phyloP scores from a whole-genome alignment of 1,139 yeast species.

The Pneumocystis wakefieldiae region DNA sequence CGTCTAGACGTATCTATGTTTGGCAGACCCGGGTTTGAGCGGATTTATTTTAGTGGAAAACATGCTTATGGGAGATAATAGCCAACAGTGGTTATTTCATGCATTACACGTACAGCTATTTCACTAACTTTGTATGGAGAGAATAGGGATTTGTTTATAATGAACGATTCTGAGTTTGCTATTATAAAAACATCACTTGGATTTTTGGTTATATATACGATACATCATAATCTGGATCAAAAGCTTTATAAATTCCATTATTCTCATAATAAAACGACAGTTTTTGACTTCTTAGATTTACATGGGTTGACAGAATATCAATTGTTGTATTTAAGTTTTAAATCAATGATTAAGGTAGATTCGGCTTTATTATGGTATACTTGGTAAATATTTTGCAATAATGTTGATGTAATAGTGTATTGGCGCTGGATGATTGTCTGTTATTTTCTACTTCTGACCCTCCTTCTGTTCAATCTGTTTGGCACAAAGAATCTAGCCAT shows the following conservation, averaged over 20 bases:
- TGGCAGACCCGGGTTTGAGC: not conserved
- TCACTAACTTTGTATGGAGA: conserved; percentile 21
- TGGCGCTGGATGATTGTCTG: conserved; percentile 22
- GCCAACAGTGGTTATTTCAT: conserved; percentile 18
- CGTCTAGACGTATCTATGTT: not conserved
- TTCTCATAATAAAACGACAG: conserved; percentile 10
- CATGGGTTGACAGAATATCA: conserved; percentile 29
- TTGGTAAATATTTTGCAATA: not conserved
- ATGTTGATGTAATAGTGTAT: conserved; percentile 11
- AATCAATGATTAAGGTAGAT: conserved; percentile 20
- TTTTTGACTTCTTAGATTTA: conserved; percentile 25
- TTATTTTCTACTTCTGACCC: conserved; percentile 22
- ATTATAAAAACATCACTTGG: conserved; percentile 24
- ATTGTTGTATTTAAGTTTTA: conserved; percentile 21
- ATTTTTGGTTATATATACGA: conserved; percentile 19
- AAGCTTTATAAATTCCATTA: conserved; percentile 19
- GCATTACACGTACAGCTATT: conserved; percentile 20
- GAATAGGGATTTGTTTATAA: conserved; percentile 20
- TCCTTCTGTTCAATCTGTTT: conserved; percentile 22
- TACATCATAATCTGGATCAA: conserved; percentile 17
- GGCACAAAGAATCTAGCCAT: conserved; percentile 16
- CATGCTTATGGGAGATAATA: not conserved
- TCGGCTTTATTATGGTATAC: conserved; percentile 19
- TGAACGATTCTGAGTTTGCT: conserved; percentile 23
- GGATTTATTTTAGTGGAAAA: not conserved